Base-by-base conservation (phyloP, 805 yeast species). In the Saccharomycopsis selenospora region DNA sequence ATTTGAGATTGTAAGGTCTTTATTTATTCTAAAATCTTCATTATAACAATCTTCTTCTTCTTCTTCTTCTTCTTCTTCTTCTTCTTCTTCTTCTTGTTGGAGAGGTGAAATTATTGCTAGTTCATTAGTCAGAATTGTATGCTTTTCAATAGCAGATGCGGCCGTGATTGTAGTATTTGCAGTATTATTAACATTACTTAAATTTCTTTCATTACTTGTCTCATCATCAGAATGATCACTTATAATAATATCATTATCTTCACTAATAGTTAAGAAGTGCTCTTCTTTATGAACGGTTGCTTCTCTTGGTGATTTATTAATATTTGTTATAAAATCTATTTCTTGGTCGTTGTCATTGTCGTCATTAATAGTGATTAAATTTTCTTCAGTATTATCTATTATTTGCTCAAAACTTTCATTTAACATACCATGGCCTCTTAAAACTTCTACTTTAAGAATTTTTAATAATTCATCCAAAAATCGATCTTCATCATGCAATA, bases 401-500 rank as follows among this genome's bases (percentile, higher is more conserved):
- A 7, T 18, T 22, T 38, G 17, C 3, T 42, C 42, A 18, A 44
- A 40, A 45, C 46, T 25, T n/a, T 44, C 46, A n/a, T 24, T 18
- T 8, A 33, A 5, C 4, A 24, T 25, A 47, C 29, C 42, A 25
- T 8, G 40, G 1, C 5, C 11, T 29, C 18, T 25, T 11, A 3
- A 20, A 10, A 29, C 30, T 10, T 46, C 26, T 2, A 30, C 8
- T 17, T 38, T 22, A 7, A 61, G 24, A 2, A 38, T 11, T 1
- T 45, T 36, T 29, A 50, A 42, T n/a, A 66, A 40, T 2, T 49
- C 30, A 1, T 33, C 47, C 3, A 67, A 25, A 4, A 67, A 18
- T 0, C 11, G 13, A 1, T 56, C 59, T 17, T 59, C 55, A 20
- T 59, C 54, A 11, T 49, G 51, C 0, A 72, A 46, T 48, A 72